Evolutionary conservation across 2,329 filamentous ascomycete species (phyloP).

Genomic region (Penicillium sp.): DNA sequence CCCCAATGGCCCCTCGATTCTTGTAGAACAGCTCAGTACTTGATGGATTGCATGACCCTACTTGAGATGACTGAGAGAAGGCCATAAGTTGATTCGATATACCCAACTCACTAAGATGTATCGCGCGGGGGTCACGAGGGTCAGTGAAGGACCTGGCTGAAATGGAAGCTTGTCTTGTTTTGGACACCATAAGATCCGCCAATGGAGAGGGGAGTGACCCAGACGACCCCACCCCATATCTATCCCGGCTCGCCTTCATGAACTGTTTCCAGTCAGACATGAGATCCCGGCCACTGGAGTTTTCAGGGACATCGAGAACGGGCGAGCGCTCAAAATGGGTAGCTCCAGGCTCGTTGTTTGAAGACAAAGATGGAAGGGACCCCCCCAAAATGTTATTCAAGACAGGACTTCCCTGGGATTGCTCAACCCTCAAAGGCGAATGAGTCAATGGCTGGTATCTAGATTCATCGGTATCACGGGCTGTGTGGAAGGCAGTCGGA

Average conservation of each 20-base stretch:
- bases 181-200: conserved; percentile 23
- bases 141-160: conserved; percentile 16
- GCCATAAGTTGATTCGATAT: conserved; percentile 30
- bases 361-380: conserved; percentile 13
- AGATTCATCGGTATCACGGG: background rate
- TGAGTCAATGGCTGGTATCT: background rate
- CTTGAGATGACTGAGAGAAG: conserved; percentile 20
- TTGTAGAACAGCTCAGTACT: conserved; percentile 19
- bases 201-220: conserved; percentile 17
- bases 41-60: conserved; percentile 22
- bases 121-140: conserved; percentile 18
- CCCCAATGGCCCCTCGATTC: conserved; percentile 11
- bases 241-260: conserved; percentile 4
- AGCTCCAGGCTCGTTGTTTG: background rate
- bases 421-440: background rate
- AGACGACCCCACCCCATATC: conserved; percentile 7
- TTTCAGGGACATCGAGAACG: background rate
- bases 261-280: conserved; percentile 14
- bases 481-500: background rate
- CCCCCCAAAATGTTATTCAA: conserved; percentile 4
- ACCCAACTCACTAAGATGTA: conserved; percentile 31
- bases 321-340: background rate
- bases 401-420: background rate
- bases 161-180: conserved; percentile 21
- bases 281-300: background rate